These are phyloP conservation scores for Vicia sativa DNA, from an alignment of 306 rosid genomes.

Conservation along the genomic window DNA sequence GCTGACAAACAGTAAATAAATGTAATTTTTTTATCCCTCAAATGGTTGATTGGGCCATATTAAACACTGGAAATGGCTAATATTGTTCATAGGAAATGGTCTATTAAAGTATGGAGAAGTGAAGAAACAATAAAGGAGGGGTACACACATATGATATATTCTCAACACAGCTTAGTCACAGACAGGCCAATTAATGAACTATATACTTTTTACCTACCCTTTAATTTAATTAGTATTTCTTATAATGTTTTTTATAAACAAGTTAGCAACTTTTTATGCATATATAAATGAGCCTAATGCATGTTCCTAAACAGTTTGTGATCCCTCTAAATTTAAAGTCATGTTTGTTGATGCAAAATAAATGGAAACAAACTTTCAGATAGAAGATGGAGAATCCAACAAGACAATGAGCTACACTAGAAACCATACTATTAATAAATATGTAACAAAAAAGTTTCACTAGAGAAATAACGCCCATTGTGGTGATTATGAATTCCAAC, in stretches of 20 bases:
- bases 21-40: slow-evolving; percentile 11
- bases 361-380: slow-evolving; percentile 18
- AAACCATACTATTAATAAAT: slow-evolving; percentile 19
- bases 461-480: slow-evolving; percentile 17
- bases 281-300: slow-evolving; percentile 28
- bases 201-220: slow-evolving; percentile 5
- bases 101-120: slow-evolving; percentile 9
- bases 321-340: slow-evolving; percentile 22
- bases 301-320: slow-evolving; percentile 22
- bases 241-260: slow-evolving; percentile 15
- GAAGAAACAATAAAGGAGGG: slow-evolving; percentile 19
- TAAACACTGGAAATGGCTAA: slow-evolving; percentile 32
- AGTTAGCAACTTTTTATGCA: slow-evolving; percentile 12
- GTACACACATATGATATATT: slow-evolving; percentile 20
- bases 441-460: background rate
- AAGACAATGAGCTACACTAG: background rate
- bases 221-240: slow-evolving; percentile 22
- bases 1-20: slow-evolving; percentile 25
- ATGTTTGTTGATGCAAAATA: slow-evolving; percentile 10
- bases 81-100: slow-evolving; percentile 16
- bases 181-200: slow-evolving; percentile 1
- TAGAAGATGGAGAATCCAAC: slow-evolving; percentile 20
- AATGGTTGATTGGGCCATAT: slow-evolving; percentile 22
- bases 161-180: slow-evolving; percentile 29
- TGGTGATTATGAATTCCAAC: slow-evolving; percentile 28